These are phyloP conservation scores for Cetraspora pellucida DNA, from an alignment of 192 early-diverging fungal genomes.

Conservation along the genomic window DNA sequence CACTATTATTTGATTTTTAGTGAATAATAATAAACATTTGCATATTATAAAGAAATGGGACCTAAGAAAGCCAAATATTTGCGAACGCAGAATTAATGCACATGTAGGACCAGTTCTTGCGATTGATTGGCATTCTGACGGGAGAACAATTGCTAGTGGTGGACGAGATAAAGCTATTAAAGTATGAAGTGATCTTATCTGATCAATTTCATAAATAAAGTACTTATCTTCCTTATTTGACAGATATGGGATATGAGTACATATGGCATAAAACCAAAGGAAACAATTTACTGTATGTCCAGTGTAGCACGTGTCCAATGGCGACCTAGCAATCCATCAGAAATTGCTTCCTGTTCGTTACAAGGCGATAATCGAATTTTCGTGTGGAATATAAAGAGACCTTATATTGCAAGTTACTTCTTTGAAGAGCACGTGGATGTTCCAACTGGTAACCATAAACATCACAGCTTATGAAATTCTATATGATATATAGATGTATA, in stretches of 20 bases:
- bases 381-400: slow-evolving; percentile 72
- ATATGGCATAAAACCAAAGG: slow-evolving; percentile 59
- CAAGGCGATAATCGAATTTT: slow-evolving; percentile 64
- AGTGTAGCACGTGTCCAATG: slow-evolving; percentile 70
- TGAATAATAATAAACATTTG: background rate
- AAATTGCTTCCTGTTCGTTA: slow-evolving; percentile 74
- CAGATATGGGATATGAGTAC: slow-evolving; percentile 72
- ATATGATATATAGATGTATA: background rate
- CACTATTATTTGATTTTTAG: too few species aligned
- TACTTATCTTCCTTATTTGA: background rate
- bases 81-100: slow-evolving; percentile 67
- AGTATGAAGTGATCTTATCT: slow-evolving; percentile 38
- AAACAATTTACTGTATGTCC: slow-evolving; percentile 67
- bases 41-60: slow-evolving; percentile 72
- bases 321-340: slow-evolving; percentile 66
- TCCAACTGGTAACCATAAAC: slow-evolving; percentile 57
- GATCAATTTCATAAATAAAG: background rate
- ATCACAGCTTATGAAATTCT: background rate
- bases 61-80: slow-evolving; percentile 61
- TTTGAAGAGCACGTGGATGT: slow-evolving; percentile 71
- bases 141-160: slow-evolving; percentile 70
- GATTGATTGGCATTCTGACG: slow-evolving; percentile 76
- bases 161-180: slow-evolving; percentile 80
- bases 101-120: slow-evolving; percentile 74
- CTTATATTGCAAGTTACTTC: slow-evolving; percentile 66